Evolutionary conservation across 306 rosid species (phyloP), one percentile per base, ranked within the genome.

Genomic region (Pachyrhizus erosus): DNA sequence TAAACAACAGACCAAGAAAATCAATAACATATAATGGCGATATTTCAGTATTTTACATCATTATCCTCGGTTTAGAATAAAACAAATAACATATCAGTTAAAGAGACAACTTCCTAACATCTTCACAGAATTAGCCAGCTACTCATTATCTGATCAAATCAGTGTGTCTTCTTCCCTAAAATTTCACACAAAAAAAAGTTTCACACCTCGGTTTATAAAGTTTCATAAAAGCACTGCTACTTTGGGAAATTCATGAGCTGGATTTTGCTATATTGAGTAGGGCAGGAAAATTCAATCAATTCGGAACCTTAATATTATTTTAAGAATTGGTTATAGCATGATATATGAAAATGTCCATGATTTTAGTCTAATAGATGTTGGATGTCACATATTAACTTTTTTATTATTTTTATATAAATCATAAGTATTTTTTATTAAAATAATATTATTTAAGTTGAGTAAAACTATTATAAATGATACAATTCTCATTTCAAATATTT

Each of bases 71-170:
- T 64, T 64, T 31, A 33, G 15, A 64, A 45, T 64, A 64, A 31
- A 62, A 33, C 45, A 64, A 31, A 64, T 64, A 33, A 64, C 31
- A 33, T 24, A 26, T 29, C n/a, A 17, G 23, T 31, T 31, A 64
- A 64, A 51, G 70, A 31, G 70, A 64, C 70, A 43, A 64, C 23
- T 64, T 64, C 43, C 70, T 64, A 64, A 31, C 43, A 14, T 15
- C 43, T 14, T 14, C 39, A 20, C 10, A 20, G 43, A 15, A 5
- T 64, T 64, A 31, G 21, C 43, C 70, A n/a, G n/a, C n/a, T n/a
- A 27, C 68, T 61, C 39, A 27, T 26, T 61, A 27, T 61, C 18
- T 2, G 39, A 61, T 61, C 68, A 61, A 26, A 27, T 27, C 18
- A 61, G n/a, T n/a, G 39, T 55, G 58, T n/a, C 18, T 26, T 61